Evolutionary conservation across 208 protist genomes (phyloP), one percentile per base, ranked within the genome.

Genomic region (Lotmaria passim): DNA sequence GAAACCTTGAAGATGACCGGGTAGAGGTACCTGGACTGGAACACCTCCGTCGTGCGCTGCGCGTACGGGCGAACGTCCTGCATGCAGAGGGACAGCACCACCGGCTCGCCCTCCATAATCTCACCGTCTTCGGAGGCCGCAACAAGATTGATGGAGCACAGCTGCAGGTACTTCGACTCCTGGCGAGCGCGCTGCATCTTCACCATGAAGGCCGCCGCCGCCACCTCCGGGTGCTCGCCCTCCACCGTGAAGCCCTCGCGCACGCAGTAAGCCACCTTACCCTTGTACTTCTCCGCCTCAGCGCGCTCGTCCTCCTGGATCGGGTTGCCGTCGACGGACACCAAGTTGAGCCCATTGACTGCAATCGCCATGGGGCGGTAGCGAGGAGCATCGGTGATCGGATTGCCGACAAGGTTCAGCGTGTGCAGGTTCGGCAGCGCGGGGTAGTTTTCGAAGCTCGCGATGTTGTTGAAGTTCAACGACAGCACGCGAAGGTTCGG

Each of bases 281-380:
- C 93, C 58, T 90, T 87, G 79, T 93, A 97, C 74, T 88, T 86
- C 43, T 94, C 85, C 56, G 93, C 80, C 50, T 82, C 90, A 11
- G 85, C 90, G 38, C 90, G 88, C 80, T 97, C 93, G 51, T 92
- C 90, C 23, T 82, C 90, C 78, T 90, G 73, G 21, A 97, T 86
- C 33, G 87, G 79, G 77, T 90, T 92, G 43, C 90, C 90, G 52
- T 97, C 91, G 56, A 97, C 91, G 26, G 88, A 93, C 39, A 95
- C 80, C 43, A 97, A 81, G 58, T 88, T 81, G 26, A 70, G 62
- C 46, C 81, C 79, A 70, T 90, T 92, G 63, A 96, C 81, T 6
- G 93, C 89, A 69, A 97, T 96, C 12, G 93, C 93, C 91, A 97
- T 96, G 46, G 80, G 89, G 65, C 91, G 86, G 87, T 96, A 97